Conservation (phyloP, 2,329 filamentous ascomycete genomes). For the Stylonectria norvegica region DNA sequence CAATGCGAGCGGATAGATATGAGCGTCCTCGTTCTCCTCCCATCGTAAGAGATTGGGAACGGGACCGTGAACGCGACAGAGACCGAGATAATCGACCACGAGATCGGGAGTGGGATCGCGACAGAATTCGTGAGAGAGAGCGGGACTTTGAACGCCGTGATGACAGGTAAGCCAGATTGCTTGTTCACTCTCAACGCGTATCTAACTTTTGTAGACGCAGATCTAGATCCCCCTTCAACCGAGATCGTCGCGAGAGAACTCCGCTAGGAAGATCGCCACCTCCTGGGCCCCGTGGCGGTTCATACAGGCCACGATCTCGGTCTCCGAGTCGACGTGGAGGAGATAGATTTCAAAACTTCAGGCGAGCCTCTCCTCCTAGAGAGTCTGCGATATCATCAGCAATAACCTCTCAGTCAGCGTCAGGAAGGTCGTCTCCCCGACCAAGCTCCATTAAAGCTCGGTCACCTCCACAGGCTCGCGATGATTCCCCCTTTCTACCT, state of each 20-base stretch:
- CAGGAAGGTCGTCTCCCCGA: constrained; percentile 52
- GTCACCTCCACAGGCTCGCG: constrained; percentile 44
- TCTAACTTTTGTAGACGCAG: constrained; percentile 41
- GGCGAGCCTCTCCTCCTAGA: constrained; percentile 47
- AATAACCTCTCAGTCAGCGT: constrained; percentile 49
- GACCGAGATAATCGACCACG: constrained; percentile 31
- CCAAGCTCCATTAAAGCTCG: constrained; percentile 45
- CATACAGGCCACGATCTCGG: constrained; percentile 53
- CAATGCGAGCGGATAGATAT: constrained; percentile 34
- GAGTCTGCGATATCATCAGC: constrained; percentile 50
- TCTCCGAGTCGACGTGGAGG: constrained; percentile 48
- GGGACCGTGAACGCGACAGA: constrained; percentile 31
- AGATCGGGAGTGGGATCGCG: constrained; percentile 26
- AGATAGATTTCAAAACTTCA: constrained; percentile 41
- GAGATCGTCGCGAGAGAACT: constrained; percentile 42
- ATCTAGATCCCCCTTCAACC: constrained; percentile 52
- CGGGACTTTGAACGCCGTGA: constrained; percentile 41
- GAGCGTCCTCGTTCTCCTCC: constrained; percentile 39
- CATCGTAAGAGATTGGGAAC: constrained; percentile 32
- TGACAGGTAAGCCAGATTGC: constrained; percentile 32
- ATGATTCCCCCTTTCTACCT: constrained; percentile 34
- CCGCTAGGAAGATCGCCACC: constrained; percentile 29
- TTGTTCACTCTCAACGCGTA: background rate
- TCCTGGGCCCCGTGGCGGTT: constrained; percentile 35
- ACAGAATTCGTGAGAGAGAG: constrained; percentile 32